Conservation (phyloP, 208 protist genomes). For the Trypanosoma cruzi region DNA sequence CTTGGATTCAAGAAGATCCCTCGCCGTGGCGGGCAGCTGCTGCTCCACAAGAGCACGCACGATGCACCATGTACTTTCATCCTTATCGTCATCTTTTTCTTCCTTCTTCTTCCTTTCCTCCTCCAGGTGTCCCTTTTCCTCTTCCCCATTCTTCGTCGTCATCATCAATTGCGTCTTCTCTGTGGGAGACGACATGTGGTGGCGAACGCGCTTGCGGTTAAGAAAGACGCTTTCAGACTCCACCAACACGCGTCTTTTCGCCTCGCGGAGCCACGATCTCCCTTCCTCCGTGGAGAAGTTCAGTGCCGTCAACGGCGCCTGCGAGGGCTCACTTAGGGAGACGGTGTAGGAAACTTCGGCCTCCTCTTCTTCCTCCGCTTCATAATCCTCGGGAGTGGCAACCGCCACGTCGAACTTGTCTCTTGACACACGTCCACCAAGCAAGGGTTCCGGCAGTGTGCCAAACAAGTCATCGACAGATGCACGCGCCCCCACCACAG, state of each 20-base stretch:
- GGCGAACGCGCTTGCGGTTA: neutral
- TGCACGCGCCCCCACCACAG: neutral
- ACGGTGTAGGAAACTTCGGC: neutral
- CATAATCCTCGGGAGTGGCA: neutral
- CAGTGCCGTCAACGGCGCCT: neutral
- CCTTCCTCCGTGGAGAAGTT: constrained; percentile 13
- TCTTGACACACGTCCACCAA: constrained; percentile 10
- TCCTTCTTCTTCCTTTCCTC: neutral
- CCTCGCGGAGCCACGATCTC: constrained; percentile 1
- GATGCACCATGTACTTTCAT: neutral
- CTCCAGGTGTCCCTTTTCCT: neutral
- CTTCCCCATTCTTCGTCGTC: neutral
- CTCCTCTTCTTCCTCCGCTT: neutral
- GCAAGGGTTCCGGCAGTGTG: constrained; percentile 20
- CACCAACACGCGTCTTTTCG: constrained; percentile 18
- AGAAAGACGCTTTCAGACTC: constrained; percentile 16
- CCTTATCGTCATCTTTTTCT: constrained; percentile 1
- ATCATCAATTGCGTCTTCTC: neutral
- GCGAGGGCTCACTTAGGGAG: neutral
- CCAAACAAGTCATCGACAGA: constrained; percentile 18
- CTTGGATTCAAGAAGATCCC: constrained; percentile 7
- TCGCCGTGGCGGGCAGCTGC: constrained; percentile 13
- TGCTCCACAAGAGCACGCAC: constrained; percentile 22
- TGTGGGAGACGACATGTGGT: neutral
- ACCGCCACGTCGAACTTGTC: neutral